These are phyloP conservation scores for Brasilioporus rufonigricans DNA, from an alignment of 768 basidiomycete genomes.

Conservation along the genomic window DNA sequence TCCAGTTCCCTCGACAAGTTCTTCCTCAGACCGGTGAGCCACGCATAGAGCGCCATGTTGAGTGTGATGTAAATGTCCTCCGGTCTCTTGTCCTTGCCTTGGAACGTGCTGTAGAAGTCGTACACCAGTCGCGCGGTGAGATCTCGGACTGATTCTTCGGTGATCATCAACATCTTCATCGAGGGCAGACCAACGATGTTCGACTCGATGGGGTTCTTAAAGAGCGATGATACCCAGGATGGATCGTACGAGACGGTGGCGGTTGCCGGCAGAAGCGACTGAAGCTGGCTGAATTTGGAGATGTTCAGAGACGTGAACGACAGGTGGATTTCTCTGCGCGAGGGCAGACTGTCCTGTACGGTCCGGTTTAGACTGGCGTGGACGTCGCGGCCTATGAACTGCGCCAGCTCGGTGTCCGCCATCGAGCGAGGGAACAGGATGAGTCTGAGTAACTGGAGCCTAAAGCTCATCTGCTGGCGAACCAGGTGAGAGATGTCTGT, in stretches of 20 bases:
- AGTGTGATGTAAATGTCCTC: constrained; percentile 85
- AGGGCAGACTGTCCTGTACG: constrained; percentile 47
- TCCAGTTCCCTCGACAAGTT: constrained; percentile 77
- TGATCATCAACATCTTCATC: constrained; percentile 80
- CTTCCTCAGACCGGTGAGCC: constrained; percentile 77
- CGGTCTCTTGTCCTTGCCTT: constrained; percentile 49
- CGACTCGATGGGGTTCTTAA: constrained; percentile 62
- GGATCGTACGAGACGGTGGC: constrained; percentile 41
- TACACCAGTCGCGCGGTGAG: constrained; percentile 49
- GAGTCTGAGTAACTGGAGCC: constrained; percentile 60
- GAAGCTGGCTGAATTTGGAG: constrained; percentile 65
- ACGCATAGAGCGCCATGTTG: constrained; percentile 78
- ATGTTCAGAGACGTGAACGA: constrained; percentile 77
- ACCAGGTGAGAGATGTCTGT: constrained; percentile 58
- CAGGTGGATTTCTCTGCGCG: constrained; percentile 63
- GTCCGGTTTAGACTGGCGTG: constrained; percentile 68
- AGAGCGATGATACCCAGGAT: constrained; percentile 59
- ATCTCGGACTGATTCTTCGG: constrained; percentile 54
- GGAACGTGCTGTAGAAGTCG: constrained; percentile 72
- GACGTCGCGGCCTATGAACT: constrained; percentile 66
- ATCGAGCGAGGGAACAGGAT: constrained; percentile 79
- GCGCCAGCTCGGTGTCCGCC: constrained; percentile 74
- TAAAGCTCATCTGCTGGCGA: constrained; percentile 71
- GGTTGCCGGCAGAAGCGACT: constrained; percentile 43
- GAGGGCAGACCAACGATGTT: constrained; percentile 79